Base-by-base conservation (phyloP, 768 basidiomycete genomes). In the Tulasnella sp. region DNA sequence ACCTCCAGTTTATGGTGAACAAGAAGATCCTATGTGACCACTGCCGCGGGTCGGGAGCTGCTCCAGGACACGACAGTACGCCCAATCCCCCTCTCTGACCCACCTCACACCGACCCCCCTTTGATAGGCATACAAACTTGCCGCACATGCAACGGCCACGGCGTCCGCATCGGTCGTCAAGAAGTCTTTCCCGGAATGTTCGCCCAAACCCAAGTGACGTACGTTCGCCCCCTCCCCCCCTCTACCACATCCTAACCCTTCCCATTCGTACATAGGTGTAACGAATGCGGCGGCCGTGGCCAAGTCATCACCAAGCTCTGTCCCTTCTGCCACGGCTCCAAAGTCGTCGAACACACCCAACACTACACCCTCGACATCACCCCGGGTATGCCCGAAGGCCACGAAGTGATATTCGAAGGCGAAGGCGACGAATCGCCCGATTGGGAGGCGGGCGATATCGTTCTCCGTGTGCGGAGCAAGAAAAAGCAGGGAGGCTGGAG, bases 181-280 rank as follows among this genome's bases (percentile, higher is more conserved):
- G 96, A 93, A 69, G 87, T 99, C 60, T 93, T 94, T 76, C 92
- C 93, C 2, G 93, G 92, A 23, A 96, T 96, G 93, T 87, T 84
- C 65, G 86, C 89, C 0, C 88, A 93, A 68, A 81, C 81, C 11
- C 89, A 93, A 70, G 74, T 78, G 40, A 80, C 84, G 54, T 93
- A 84, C 70, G 69, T 29, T 12, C 19, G 17, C 57, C 19, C n/a
- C 31, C 11, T 9, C 15, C 36, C 31, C n/a, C 34, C 32, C 45
- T n/a, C 9, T 4, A 41, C 2, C 15, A 19, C 14, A 42, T 37
- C 17, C 14, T 45, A 17, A 39, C 5, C 21, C 32, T 21, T 21
- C 9, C 11, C 21, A 2, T 19, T 25, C 17, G 2, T 36, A 7
- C 34, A 4, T 45, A 74, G 69, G 62, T 73, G 73, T 62, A 82